Conservation (phyloP, 139 green algal genomes). For the Chlamydomonas eustigma region DNA sequence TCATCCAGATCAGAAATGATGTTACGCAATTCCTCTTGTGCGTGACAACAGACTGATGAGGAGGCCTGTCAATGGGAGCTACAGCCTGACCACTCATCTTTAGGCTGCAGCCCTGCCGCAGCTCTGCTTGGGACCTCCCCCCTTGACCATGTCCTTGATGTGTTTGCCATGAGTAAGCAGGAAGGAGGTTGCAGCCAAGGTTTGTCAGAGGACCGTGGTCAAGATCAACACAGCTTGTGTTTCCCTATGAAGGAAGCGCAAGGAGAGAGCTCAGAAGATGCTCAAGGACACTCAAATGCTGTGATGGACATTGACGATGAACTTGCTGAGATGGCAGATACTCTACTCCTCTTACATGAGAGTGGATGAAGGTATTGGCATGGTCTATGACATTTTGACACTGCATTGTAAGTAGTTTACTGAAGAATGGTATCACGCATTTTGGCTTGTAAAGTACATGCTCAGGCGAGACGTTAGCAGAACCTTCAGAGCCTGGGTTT, state of each 20-base stretch:
- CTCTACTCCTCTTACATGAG: slow-evolving; percentile 59
- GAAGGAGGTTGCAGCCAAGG: no score
- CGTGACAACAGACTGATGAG: slow-evolving; percentile 5
- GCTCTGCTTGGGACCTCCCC: neutral
- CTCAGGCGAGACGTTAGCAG: no score
- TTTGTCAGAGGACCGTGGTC: no score
- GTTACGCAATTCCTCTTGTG: neutral
- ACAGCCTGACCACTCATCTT: neutral
- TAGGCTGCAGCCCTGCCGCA: neutral
- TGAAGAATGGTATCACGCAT: no score
- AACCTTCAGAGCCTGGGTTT: no score
- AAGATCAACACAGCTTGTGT: neutral
- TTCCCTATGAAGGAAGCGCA: neutral
- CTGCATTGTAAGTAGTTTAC: no score
- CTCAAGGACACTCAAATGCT: neutral
- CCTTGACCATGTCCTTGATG: neutral
- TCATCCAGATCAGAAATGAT: neutral
- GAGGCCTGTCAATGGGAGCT: slow-evolving; percentile 16
- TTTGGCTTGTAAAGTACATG: no score
- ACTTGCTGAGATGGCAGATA: slow-evolving; percentile 55
- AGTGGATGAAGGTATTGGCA: slow-evolving; percentile 25
- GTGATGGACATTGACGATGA: slow-evolving; percentile 54
- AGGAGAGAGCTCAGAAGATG: neutral
- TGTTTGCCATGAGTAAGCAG: no score
- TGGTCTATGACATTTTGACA: no score